phyloP scores from a whole-genome alignment of 768 basidiomycete species.

The Xerocomellus intermedius region DNA sequence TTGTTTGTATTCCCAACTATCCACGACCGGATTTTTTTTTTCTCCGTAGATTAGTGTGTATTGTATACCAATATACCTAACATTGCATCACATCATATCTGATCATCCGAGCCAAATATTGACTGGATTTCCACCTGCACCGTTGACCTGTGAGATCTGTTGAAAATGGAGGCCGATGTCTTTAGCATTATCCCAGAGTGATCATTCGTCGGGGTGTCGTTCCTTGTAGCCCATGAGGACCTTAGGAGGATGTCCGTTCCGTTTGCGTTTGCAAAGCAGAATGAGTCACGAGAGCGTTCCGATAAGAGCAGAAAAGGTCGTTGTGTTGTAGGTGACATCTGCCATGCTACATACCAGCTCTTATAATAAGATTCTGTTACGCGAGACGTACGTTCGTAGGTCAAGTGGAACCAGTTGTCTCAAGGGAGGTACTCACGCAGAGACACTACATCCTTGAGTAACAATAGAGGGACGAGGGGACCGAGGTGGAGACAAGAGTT shows the following conservation, averaged over 20 bases:
- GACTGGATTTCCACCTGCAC: constrained; percentile 61
- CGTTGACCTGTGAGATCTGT: constrained; percentile 50
- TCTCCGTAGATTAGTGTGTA: neutral
- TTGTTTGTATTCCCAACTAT: constrained; percentile 1
- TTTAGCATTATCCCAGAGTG: constrained; percentile 63
- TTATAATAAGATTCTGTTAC: too few relatives aligned
- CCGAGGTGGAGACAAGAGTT: too few relatives aligned
- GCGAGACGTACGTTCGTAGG: too few relatives aligned
- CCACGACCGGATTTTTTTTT: neutral
- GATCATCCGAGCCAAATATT: constrained; percentile 65
- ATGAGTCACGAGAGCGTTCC: constrained; percentile 60
- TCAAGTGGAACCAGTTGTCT: too few relatives aligned
- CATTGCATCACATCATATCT: neutral
- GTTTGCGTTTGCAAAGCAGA: constrained; percentile 11
- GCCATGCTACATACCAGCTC: too few relatives aligned
- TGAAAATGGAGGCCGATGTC: constrained; percentile 55
- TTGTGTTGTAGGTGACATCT: constrained; percentile 89
- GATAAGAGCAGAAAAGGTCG: constrained; percentile 76
- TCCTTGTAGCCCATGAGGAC: constrained; percentile 86
- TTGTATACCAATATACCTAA: constrained; percentile 10
- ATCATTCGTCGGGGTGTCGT: constrained; percentile 72
- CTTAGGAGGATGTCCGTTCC: constrained; percentile 35
- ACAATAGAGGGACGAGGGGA: too few relatives aligned
- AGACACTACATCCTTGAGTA: too few relatives aligned
- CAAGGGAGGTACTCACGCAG: too few relatives aligned